Conservation (phyloP, 2,329 filamentous ascomycete genomes). For the Clarireedia monteithiana region DNA sequence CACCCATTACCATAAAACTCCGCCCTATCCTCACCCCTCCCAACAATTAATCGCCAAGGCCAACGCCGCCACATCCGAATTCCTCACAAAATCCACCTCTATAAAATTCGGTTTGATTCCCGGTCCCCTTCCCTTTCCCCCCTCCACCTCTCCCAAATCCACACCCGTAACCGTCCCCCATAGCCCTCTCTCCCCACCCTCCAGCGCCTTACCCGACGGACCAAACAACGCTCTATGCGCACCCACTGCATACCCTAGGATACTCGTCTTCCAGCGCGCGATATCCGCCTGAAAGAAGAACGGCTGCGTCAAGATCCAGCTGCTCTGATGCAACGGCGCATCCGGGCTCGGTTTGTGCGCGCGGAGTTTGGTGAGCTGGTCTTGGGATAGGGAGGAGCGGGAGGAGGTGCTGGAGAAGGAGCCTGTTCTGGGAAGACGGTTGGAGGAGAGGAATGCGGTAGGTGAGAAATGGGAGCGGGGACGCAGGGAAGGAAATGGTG, state of each 20-base stretch:
- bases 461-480: neutral
- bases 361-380: neutral
- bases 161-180: neutral
- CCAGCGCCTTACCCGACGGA: too few relatives aligned
- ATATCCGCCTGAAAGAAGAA: neutral
- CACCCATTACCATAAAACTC: neutral
- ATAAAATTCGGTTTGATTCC: neutral
- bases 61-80: neutral
- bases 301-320: neutral
- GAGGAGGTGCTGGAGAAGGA: neutral
- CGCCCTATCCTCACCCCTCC: neutral
- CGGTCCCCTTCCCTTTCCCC: neutral
- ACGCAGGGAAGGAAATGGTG: too few relatives aligned
- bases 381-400: neutral
- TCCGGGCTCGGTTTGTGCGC: neutral
- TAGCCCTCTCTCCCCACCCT: too few relatives aligned
- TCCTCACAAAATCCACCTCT: neutral
- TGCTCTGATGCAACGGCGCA: neutral
- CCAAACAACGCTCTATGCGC: neutral
- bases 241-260: neutral
- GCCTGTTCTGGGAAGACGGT: neutral
- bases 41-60: neutral
- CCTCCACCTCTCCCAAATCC: neutral
- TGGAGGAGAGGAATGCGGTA: neutral
- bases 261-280: neutral